These are phyloP conservation scores for Lepidium didymum DNA, from an alignment of 345 rosid species.

Conservation along the genomic window DNA sequence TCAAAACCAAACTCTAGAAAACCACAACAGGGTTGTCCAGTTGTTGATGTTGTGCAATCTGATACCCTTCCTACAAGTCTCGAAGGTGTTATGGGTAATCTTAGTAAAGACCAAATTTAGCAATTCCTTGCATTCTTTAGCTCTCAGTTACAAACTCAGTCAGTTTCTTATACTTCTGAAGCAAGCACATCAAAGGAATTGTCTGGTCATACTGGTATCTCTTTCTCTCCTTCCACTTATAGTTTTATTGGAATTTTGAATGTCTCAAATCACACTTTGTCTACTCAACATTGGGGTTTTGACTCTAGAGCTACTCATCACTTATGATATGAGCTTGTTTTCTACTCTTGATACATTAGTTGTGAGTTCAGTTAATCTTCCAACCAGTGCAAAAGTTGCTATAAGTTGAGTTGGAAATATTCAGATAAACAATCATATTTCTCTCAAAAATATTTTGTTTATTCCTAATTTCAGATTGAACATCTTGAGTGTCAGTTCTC, in stretches of 20 bases:
- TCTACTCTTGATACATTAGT: fast-evolving
- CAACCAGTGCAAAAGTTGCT: not conserved
- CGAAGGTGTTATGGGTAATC: not conserved
- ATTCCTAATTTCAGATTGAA: not conserved
- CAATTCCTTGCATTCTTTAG: not conserved
- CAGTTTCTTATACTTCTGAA: not conserved
- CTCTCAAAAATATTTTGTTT: not conserved
- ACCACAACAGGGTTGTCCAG: too few relatives aligned
- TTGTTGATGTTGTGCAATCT: too few relatives aligned
- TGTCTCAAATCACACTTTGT: fast-evolving
- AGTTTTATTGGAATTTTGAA: not conserved
- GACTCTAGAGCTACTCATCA: not conserved
- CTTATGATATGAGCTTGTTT: not conserved
- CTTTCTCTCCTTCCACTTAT: not conserved
- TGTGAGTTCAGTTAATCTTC: not conserved
- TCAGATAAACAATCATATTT: not conserved
- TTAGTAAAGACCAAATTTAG: not conserved
- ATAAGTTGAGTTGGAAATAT: not conserved
- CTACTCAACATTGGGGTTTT: not conserved
- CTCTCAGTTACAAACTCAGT: not conserved
- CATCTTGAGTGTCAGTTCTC: not conserved
- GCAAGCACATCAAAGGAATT: too few relatives aligned
- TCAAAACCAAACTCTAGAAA: too few relatives aligned
- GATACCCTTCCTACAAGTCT: too few relatives aligned
- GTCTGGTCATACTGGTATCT: not conserved